These are phyloP conservation scores for Bretschneidera sinensis DNA, from an alignment of 345 rosid species.

Conservation along the genomic window DNA sequence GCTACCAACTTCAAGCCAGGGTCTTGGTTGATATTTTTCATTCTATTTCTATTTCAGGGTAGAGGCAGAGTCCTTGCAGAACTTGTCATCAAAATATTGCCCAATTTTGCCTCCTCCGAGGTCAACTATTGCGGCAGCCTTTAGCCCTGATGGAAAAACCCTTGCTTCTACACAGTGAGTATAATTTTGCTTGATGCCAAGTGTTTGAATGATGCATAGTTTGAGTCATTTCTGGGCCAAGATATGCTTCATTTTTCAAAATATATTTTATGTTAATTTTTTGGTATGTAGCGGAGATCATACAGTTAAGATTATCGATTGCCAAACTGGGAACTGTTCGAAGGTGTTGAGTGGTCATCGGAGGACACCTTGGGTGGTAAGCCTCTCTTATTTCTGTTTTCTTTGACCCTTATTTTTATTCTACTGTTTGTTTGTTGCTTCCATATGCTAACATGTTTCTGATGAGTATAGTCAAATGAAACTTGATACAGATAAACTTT, in stretches of 20 bases:
- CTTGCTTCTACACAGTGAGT: constrained; percentile 90
- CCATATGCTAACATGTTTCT: no score
- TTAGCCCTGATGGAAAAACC: constrained; percentile 71
- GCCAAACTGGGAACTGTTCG: constrained; percentile 64
- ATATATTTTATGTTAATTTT: constrained; percentile 7
- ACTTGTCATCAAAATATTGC: constrained; percentile 69
- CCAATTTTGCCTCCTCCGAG: constrained; percentile 69
- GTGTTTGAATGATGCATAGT: not conserved
- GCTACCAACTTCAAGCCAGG: not conserved
- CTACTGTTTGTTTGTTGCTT: no score
- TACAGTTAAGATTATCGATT: constrained; percentile 77
- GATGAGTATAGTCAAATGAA: no score
- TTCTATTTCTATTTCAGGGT: constrained; percentile 32
- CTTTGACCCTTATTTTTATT: no score
- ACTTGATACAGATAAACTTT: not conserved
- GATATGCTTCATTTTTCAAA: constrained; percentile 6
- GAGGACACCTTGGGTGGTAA: constrained; percentile 91
- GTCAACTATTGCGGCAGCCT: constrained; percentile 88
- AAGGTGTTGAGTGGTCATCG: constrained; percentile 74
- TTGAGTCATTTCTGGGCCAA: not conserved
- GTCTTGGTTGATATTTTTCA: not conserved
- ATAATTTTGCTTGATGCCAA: not conserved
- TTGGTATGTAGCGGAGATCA: constrained; percentile 69
- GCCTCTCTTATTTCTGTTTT: constrained; percentile 8
- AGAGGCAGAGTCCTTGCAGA: constrained; percentile 67